Evolutionary conservation across 73 alveolate species (phyloP).

Genomic region (Paramecium primaurelia): DNA sequence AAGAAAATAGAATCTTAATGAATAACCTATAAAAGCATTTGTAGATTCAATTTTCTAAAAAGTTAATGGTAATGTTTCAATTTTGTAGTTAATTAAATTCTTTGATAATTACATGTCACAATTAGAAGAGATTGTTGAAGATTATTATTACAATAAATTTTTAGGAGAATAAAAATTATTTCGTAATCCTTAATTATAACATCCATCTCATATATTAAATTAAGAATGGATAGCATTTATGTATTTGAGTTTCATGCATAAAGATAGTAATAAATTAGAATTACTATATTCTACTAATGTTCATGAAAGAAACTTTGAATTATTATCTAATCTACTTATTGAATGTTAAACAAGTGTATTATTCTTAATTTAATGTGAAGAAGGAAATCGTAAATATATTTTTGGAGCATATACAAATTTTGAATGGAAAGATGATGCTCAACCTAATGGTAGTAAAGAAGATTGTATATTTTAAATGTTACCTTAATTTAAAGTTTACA

Average conservation of each 20-base stretch:
- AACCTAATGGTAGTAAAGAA: conserved; percentile 22
- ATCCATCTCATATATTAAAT: background rate
- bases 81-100: background rate
- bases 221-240: conserved; percentile 2
- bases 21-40: conserved; percentile 7
- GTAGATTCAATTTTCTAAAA: background rate
- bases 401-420: background rate
- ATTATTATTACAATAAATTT: conserved; percentile 8
- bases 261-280: background rate
- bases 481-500: background rate
- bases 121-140: background rate
- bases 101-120: background rate
- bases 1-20: background rate
- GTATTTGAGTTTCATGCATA: background rate
- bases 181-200: background rate
- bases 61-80: background rate
- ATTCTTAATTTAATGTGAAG: background rate
- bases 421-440: conserved; percentile 44
- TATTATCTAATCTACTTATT: background rate
- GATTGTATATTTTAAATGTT: conserved; percentile 2
- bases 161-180: background rate
- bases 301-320: background rate
- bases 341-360: background rate
- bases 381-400: background rate
- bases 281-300: conserved; percentile 24